Evolutionary conservation across 2,329 filamentous ascomycete genomes (phyloP).

Genomic region (Botrytis deweyae): DNA sequence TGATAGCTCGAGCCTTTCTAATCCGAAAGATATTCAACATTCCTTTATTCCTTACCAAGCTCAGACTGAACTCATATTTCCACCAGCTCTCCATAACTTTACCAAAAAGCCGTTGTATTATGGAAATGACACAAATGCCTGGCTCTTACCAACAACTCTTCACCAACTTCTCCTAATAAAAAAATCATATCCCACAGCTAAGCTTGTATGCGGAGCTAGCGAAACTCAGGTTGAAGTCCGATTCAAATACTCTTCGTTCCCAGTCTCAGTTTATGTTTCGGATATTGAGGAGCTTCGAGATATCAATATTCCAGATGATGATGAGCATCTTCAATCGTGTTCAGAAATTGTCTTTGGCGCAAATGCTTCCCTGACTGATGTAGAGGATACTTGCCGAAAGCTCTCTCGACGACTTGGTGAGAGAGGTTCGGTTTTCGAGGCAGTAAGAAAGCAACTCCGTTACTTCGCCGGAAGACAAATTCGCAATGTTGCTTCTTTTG

Average conservation of each 20-base stretch:
- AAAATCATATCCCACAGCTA: conserved; percentile 74
- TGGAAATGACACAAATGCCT: conserved; percentile 88
- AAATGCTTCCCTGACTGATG: conserved; percentile 84
- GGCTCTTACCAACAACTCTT: conserved; percentile 83
- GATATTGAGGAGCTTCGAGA: conserved; percentile 87
- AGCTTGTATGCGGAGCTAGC: conserved; percentile 90
- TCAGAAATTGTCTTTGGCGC: conserved; percentile 61
- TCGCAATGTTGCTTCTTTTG: conserved; percentile 89
- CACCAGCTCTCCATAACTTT: conserved; percentile 76
- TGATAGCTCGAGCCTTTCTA: too few species aligned
- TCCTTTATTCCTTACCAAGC: conserved; percentile 83
- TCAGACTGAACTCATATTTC: conserved; percentile 91
- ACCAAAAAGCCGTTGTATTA: conserved; percentile 78
- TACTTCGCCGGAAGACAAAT: conserved; percentile 96
- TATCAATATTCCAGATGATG: conserved; percentile 71
- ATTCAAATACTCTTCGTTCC: conserved; percentile 90
- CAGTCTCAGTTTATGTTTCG: conserved; percentile 83
- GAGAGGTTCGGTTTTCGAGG: conserved; percentile 69
- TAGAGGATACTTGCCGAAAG: conserved; percentile 59
- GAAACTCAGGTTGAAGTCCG: conserved; percentile 97
- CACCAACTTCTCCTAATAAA: conserved; percentile 89
- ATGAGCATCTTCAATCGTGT: conserved; percentile 55
- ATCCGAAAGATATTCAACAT: conserved; percentile 22
- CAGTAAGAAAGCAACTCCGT: conserved; percentile 80
- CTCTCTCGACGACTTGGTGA: conserved; percentile 52